Base-by-base conservation (phyloP, 2,329 filamentous ascomycete genomes). In the Penicillium sp. region DNA sequence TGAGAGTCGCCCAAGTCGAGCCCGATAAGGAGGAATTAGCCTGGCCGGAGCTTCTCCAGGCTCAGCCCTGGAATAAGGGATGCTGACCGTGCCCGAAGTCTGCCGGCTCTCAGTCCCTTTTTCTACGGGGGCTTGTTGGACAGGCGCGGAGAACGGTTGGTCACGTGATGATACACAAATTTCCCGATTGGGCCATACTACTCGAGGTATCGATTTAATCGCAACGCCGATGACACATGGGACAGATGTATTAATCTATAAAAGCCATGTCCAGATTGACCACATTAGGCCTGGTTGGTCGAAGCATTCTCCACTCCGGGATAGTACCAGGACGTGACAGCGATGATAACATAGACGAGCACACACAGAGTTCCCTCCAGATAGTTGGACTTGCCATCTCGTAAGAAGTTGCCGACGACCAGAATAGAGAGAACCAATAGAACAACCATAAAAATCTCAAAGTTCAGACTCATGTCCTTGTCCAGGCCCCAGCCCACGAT, bases 371-470 rank as follows among this genome's bases (percentile, higher is more conserved):
- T 81, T 2, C 92, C 92, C 70, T 96, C 92, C 4, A 96, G 81
- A 65, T 95, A 96, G 67, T 96, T 95, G 55, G 85, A 90, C 78
- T 94, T 92, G 60, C 89, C 85, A 67, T 96, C 92, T 44, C 90
- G 80, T 48, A 96, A 74, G 73, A 96, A 95, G 55, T 90, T 89
- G 1, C 91, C 90, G 33, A 95, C 89, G 0, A 91, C 90, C 38
- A 96, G 77, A 62, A 96, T 92, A 25, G 89, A 84, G 22, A 96
- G 79, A 50, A 96, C 84, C 8, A 96, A 77, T 57, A 95, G 80
- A 50, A 88, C 82, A 18, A 95, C 81, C 74, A 95, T 90, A 76
- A 96, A 96, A 13, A 91, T 79, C 62, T 94, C 88, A 68, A 96
- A 96, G 67, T 90, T 86, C 46, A 96, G 78, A 56, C 88, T 85